phyloP scores from a whole-genome alignment of 495 filamentous ascomycete species.

The Tuber aestivum region DNA sequence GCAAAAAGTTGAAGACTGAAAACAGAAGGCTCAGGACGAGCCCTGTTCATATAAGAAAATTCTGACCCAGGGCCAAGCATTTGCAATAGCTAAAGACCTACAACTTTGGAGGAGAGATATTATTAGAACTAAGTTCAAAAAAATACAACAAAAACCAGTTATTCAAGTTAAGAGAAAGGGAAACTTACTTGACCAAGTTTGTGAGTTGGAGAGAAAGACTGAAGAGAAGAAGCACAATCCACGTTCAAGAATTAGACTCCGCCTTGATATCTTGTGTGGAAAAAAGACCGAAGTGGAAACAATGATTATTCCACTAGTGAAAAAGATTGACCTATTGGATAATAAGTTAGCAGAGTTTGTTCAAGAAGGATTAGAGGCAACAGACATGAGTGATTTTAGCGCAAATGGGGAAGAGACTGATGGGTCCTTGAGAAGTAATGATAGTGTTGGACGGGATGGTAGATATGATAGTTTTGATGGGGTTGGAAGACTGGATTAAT shows the following conservation, averaged over 20 bases:
- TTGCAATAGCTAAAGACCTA: neutral
- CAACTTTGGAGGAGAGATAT: neutral
- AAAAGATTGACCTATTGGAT: neutral
- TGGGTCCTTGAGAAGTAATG: neutral
- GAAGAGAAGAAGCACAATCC: too few species aligned
- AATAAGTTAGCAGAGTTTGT: neutral
- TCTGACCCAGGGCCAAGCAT: constrained; percentile 5
- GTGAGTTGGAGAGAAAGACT: too few species aligned
- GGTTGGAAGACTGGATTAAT: too few species aligned
- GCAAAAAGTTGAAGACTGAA: neutral
- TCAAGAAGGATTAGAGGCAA: neutral
- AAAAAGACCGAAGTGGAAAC: too few species aligned
- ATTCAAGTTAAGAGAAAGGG: neutral
- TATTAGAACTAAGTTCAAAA: neutral
- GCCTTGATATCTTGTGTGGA: too few species aligned
- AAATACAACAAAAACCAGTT: too few species aligned
- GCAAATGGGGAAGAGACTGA: neutral
- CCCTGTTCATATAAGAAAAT: neutral
- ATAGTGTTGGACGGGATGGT: neutral
- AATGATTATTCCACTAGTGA: too few species aligned
- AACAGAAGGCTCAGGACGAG: neutral
- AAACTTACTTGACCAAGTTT: too few species aligned
- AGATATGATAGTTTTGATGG: neutral
- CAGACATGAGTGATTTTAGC: neutral
- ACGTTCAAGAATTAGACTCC: too few species aligned